A percentile compares a stretch with the other conserved stretches of the same genome.
Conservation (phyloP, 2,329 filamentous ascomycete species). For the Aureobasidium sp. region DNA sequence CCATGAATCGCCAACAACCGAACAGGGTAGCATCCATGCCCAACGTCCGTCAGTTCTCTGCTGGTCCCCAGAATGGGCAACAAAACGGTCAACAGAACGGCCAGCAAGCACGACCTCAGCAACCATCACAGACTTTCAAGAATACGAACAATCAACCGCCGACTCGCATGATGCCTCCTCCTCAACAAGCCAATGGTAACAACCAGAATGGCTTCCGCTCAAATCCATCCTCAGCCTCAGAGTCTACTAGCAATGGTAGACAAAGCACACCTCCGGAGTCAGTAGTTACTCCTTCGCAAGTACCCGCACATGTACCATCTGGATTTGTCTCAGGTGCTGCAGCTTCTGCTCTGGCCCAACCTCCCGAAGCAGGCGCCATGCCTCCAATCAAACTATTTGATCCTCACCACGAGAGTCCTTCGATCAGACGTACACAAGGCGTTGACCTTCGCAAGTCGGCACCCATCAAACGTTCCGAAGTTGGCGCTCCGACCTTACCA, state of each 20-base stretch:
- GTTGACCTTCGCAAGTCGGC: constrained; percentile 74
- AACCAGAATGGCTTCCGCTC: constrained; percentile 23
- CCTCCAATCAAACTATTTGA: constrained; percentile 36
- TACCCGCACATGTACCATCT: constrained; percentile 29
- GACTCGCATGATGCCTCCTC: constrained; percentile 14
- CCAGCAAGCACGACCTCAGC: constrained; percentile 20
- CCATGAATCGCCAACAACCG: constrained; percentile 18
- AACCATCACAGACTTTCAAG: constrained; percentile 21
- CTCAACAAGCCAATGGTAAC: constrained; percentile 11
- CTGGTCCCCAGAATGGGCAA: neutral
- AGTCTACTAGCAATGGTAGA: constrained; percentile 21
- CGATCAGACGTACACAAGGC: constrained; percentile 81
- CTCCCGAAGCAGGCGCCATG: constrained; percentile 23
- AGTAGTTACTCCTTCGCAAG: constrained; percentile 10
- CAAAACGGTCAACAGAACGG: constrained; percentile 22
- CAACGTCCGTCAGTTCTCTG: constrained; percentile 3
- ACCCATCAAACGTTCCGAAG: constrained; percentile 53
- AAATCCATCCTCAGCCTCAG: constrained; percentile 26
- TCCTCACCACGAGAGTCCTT: constrained; percentile 52
- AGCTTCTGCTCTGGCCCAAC: constrained; percentile 34
- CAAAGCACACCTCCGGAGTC: constrained; percentile 12
- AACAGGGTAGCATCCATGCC: constrained; percentile 28
- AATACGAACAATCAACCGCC: constrained; percentile 25
- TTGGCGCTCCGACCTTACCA: constrained; percentile 7
- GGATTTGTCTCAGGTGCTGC: constrained; percentile 42